phyloP scores from a whole-genome alignment of 495 filamentous ascomycete species.

The Polyplosphaeria fusca region DNA sequence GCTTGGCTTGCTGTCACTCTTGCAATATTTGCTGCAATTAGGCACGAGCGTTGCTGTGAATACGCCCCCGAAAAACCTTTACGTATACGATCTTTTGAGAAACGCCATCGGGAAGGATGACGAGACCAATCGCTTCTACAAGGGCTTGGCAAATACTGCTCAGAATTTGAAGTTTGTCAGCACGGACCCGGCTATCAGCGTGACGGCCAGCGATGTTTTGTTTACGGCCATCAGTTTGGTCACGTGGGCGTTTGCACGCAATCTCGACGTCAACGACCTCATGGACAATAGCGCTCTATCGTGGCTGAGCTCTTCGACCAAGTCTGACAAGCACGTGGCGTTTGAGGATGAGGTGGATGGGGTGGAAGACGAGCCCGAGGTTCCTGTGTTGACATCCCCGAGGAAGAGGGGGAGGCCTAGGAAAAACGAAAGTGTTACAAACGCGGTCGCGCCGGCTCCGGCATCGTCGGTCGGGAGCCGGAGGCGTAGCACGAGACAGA shows the following conservation, averaged over 20 bases:
- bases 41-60: constrained; percentile 42
- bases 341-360: constrained; percentile 16
- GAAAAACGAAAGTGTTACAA: constrained; percentile 15
- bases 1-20: constrained; percentile 1
- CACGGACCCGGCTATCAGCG: constrained; percentile 51
- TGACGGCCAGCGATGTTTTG: constrained; percentile 51
- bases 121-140: constrained; percentile 4
- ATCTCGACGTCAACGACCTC: constrained; percentile 46
- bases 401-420: constrained; percentile 30
- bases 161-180: constrained; percentile 42
- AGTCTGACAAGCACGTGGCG: constrained; percentile 27
- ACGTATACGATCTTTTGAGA: constrained; percentile 47
- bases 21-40: constrained; percentile 15
- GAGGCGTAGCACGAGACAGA: constrained; percentile 20
- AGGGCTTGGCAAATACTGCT: constrained; percentile 3
- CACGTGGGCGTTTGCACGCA: constrained; percentile 52
- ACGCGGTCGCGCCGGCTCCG: not conserved
- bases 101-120: constrained; percentile 37
- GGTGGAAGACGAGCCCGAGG: not conserved
- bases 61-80: constrained; percentile 37
- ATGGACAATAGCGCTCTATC: constrained; percentile 27
- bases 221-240: constrained; percentile 52
- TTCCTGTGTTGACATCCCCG: constrained; percentile 3
- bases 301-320: not conserved
- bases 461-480: constrained; percentile 1